phyloP scores from a whole-genome alignment of 2,329 filamentous ascomycete genomes.

The Xenosphaeropsis pyriputrescens region DNA sequence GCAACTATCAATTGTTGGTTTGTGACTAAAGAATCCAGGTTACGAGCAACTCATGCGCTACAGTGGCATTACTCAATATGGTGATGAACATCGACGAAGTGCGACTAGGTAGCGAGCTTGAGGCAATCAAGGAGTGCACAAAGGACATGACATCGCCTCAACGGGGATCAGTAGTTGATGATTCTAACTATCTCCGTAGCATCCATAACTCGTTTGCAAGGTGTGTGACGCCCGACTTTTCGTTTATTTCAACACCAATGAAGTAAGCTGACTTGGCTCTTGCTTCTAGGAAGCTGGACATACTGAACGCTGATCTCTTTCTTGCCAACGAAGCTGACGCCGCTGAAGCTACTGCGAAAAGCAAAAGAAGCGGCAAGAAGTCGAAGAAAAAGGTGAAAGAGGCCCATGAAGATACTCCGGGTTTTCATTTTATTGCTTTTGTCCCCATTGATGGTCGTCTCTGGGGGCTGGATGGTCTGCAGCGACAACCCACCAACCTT shows the following conservation, averaged over 20 bases:
- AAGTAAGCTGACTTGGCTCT: conserved; percentile 1
- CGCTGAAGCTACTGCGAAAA: conserved; percentile 9
- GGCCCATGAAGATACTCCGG: conserved; percentile 38
- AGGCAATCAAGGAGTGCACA: conserved; percentile 61
- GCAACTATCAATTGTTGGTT: neutral
- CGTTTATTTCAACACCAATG: neutral
- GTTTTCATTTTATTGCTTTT: conserved; percentile 83
- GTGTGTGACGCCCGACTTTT: conserved; percentile 21
- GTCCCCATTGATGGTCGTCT: conserved; percentile 60
- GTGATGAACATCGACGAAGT: conserved; percentile 66
- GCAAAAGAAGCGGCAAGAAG: conserved; percentile 14
- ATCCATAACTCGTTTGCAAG: conserved; percentile 82
- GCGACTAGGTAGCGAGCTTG: conserved; percentile 54
- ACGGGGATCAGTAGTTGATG: conserved; percentile 61
- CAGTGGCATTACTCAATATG: conserved; percentile 86
- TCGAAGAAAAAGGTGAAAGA: conserved; percentile 25
- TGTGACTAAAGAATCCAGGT: conserved; percentile 32
- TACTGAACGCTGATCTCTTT: conserved; percentile 55
- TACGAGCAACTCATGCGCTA: conserved; percentile 74
- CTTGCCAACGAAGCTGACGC: conserved; percentile 35
- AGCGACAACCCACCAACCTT: conserved; percentile 52
- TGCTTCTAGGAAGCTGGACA: conserved; percentile 50
- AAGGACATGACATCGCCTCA: conserved; percentile 51
- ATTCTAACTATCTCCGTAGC: conserved; percentile 60
- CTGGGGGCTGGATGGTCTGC: conserved; percentile 83